Evolutionary conservation across 2,329 filamentous ascomycete genomes (phyloP), one percentile per base, ranked within the genome.

Genomic region (Fusarium devonianum): DNA sequence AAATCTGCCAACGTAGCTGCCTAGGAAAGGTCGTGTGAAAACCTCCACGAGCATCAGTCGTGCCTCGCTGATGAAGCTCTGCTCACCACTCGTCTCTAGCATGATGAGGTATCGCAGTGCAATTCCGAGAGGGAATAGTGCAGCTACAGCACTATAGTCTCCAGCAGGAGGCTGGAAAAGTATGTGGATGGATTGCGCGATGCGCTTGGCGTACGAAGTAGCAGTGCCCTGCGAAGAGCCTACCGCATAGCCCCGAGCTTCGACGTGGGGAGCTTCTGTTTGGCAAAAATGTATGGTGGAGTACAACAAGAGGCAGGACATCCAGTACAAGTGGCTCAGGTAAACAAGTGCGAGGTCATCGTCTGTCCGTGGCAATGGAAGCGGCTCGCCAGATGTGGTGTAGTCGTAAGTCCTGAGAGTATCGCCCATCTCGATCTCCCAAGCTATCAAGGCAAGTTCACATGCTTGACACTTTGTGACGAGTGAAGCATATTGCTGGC

Each of bases 71-170:
- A 56, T 41, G 0, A 17, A 14, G 0, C 11, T 23, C 1, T 37
- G 5, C 0, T 45, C 45, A 2, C 26, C 51, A 0, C 36, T 32
- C 0, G 45, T 56, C 4, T 56, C 51, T 2, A 30, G 2, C 51
- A 56, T 56, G 7, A 55, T 49, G 0, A 55, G 16, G 3, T 55
- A 55, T 8, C 51, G 34, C 4, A 56, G 11, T 7, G 53, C 51
- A 3, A 36, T 46, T 0, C 53, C 53, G 1, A 56, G 39, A 5
- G 36, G 16, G 2, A 56, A 56, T 4, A 56, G 30, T 1, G 13
- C 38, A 4, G 51, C 51, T 0, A 46, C 37, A 0, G 53, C 32
- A 7, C 45, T 56, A 1, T 41, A 56, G 1, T 39, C 33, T 0
- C 51, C 51, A 0, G 45, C 53, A 1, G 53, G 53, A 0, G 45